Percentiles rank a stretch among this genome's conserved stretches.
Evolutionary conservation across 2,329 filamentous ascomycete genomes (phyloP).

Genomic region (Coniella lustricola): DNA sequence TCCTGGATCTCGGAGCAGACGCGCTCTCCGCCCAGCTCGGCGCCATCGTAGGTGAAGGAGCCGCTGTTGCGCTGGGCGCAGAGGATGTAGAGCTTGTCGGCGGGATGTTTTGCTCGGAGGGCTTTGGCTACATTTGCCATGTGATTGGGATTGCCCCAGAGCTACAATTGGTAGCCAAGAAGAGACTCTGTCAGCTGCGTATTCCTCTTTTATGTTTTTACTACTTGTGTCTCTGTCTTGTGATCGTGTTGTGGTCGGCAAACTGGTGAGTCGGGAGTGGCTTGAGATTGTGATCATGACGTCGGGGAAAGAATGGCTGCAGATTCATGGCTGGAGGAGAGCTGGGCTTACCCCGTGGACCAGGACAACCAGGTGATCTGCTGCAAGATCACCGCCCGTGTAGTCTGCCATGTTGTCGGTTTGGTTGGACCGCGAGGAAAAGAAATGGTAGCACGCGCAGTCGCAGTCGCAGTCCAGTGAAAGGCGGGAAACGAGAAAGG

Average conservation of each 20-base stretch:
- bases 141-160: conserved; percentile 76
- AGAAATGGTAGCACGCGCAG: too few relatives aligned
- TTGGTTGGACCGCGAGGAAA: too few relatives aligned
- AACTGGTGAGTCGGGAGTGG: too few relatives aligned
- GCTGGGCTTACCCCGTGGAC: conserved; percentile 60
- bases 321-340: not conserved
- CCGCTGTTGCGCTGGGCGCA: conserved; percentile 67
- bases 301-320: not conserved
- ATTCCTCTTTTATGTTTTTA: too few relatives aligned
- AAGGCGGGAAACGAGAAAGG: too few relatives aligned
- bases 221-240: too few relatives aligned
- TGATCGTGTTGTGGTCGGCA: too few relatives aligned
- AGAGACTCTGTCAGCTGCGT: not conserved
- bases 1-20: conserved; percentile 62
- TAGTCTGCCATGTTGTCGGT: conserved; percentile 33
- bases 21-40: conserved; percentile 61
- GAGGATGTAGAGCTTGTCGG: conserved; percentile 62
- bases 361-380: conserved; percentile 68
- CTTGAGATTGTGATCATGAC: too few relatives aligned
- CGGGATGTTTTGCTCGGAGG: conserved; percentile 52
- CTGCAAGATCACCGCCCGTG: conserved; percentile 44
- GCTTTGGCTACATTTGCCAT: conserved; percentile 60
- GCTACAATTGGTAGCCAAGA: conserved; percentile 30
- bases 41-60: conserved; percentile 64
- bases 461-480: too few relatives aligned